These are phyloP conservation scores for Epithele typhae DNA, from an alignment of 768 basidiomycete genomes.

Conservation along the genomic window DNA sequence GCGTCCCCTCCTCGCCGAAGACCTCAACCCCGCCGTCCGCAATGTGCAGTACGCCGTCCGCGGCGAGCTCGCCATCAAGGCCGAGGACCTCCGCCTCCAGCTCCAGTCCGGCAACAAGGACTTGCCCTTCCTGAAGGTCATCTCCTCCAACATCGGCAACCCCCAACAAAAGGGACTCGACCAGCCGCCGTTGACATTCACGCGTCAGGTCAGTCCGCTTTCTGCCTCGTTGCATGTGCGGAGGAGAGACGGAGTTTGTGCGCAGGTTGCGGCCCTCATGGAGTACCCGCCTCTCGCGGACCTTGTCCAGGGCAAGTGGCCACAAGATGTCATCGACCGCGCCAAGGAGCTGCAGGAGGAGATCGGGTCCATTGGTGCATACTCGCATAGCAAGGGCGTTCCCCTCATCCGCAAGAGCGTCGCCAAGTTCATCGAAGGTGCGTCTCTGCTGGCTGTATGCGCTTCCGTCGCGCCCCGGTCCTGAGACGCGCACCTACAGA, in stretches of 20 bases:
- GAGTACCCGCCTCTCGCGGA: constrained; percentile 87
- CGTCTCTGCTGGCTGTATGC: constrained; percentile 17
- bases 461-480: not conserved
- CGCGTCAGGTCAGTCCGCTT: constrained; percentile 63
- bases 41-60: constrained; percentile 96
- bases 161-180: constrained; percentile 95
- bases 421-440: constrained; percentile 85
- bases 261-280: constrained; percentile 81
- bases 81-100: constrained; percentile 72
- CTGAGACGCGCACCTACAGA: constrained; percentile 40
- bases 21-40: constrained; percentile 79
- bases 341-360: constrained; percentile 77
- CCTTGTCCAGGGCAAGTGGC: constrained; percentile 75
- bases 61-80: constrained; percentile 93
- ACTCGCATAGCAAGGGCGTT: constrained; percentile 93
- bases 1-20: constrained; percentile 52
- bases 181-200: constrained; percentile 89
- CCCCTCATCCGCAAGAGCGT: constrained; percentile 84
- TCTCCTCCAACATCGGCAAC: constrained; percentile 96
- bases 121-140: constrained; percentile 85
- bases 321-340: constrained; percentile 77
- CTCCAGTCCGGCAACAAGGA: constrained; percentile 47
- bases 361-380: constrained; percentile 92
- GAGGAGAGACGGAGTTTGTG: not conserved
- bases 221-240: not conserved